phyloP scores from a whole-genome alignment of 1,139 yeast species.

The Suhomyces bribrorum region DNA sequence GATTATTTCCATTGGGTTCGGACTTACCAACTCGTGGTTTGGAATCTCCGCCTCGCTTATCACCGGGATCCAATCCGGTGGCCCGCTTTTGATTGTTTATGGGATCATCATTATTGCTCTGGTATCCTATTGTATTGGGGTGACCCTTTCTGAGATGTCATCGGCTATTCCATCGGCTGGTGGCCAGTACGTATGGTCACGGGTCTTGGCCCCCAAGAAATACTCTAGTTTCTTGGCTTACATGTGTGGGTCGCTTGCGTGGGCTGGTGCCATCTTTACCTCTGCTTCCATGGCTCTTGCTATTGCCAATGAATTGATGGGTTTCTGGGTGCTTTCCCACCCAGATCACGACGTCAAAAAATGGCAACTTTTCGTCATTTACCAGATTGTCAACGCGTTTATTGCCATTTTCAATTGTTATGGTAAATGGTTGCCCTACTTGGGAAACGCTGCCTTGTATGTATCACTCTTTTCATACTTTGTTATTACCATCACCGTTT shows the following conservation, averaged over 20 bases:
- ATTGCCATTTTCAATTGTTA: constrained; percentile 56
- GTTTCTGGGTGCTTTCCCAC: constrained; percentile 52
- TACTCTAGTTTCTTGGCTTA: constrained; percentile 54
- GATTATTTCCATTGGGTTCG: constrained; percentile 65
- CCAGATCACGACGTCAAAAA: constrained; percentile 44
- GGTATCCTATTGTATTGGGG: constrained; percentile 52
- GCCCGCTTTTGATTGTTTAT: constrained; percentile 66
- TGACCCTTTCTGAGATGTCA: constrained; percentile 54
- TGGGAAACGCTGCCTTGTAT: constrained; percentile 55
- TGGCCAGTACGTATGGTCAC: constrained; percentile 68
- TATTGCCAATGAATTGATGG: constrained; percentile 53
- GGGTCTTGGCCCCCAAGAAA: constrained; percentile 53
- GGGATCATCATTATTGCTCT: constrained; percentile 65
- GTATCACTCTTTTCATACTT: constrained; percentile 54
- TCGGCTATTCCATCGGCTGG: constrained; percentile 67
- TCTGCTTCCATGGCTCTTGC: constrained; percentile 61
- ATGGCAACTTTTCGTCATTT: constrained; percentile 63
- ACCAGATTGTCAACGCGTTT: constrained; percentile 41
- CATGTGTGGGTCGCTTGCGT: constrained; percentile 58
- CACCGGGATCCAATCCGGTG: constrained; percentile 66
- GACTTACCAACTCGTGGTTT: constrained; percentile 70
- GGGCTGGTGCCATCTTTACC: constrained; percentile 62
- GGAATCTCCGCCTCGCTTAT: constrained; percentile 66
- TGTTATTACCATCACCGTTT: constrained; percentile 56
- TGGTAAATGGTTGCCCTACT: constrained; percentile 56